These are phyloP conservation scores for Lachancea thermotolerans DNA, from an alignment of 805 yeast species.

Conservation along the genomic window DNA sequence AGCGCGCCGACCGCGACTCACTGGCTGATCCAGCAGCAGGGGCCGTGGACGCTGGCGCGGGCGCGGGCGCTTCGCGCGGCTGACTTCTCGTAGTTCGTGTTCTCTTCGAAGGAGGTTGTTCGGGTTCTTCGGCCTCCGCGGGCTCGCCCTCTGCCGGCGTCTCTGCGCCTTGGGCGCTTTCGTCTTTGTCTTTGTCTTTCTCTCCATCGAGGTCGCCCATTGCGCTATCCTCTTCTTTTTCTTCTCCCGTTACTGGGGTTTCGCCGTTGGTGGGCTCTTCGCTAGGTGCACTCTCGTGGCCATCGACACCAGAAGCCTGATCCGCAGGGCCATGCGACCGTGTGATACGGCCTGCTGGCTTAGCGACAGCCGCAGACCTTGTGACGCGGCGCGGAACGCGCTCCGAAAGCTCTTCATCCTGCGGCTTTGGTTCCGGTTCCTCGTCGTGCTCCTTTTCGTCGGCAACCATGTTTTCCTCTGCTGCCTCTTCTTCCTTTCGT, in stretches of 20 bases:
- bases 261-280: neutral
- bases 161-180: constrained; percentile 2
- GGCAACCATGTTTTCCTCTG: constrained; percentile 25
- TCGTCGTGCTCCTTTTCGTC: neutral
- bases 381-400: neutral
- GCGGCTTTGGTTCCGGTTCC: neutral
- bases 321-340: neutral
- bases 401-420: neutral
- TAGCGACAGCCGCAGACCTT: neutral
- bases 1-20: too few species aligned
- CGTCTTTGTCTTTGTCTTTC: constrained; percentile 6
- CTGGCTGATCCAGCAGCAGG: neutral
- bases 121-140: neutral
- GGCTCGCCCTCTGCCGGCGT: constrained; percentile 12
- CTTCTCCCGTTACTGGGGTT: constrained; percentile 8
- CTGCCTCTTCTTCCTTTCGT: constrained; percentile 4
- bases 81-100: constrained; percentile 3
- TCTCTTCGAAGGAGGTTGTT: constrained; percentile 3
- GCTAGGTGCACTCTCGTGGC: neutral
- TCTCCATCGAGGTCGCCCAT: constrained; percentile 1
- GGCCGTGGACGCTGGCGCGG: neutral
- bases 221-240: constrained; percentile 10
- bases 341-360: neutral
- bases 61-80: neutral
- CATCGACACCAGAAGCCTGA: constrained; percentile 3